Percentiles rank a stretch among this genome's conserved stretches.
phyloP scores from a whole-genome alignment of 257 asterid species.

The Nicotiana tabacum region DNA sequence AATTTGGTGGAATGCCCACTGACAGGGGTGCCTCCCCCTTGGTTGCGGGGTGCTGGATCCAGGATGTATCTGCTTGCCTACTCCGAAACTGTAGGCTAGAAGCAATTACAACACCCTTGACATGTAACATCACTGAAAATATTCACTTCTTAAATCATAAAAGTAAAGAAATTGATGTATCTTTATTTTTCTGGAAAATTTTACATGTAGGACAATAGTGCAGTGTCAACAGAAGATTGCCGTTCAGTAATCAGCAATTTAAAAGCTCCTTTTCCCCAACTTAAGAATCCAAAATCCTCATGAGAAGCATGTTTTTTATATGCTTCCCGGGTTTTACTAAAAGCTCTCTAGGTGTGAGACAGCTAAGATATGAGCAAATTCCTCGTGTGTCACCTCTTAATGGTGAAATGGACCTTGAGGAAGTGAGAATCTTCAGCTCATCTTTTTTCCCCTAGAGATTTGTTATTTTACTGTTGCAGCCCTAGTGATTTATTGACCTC shows the following conservation, averaged over 20 bases:
- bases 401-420: not conserved
- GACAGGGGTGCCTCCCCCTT: not conserved
- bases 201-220: not conserved
- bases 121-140: not conserved
- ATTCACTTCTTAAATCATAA: not conserved
- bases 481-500: not conserved
- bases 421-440: not conserved
- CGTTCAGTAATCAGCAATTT: not conserved
- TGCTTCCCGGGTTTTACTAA: not conserved
- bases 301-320: not conserved
- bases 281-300: not conserved
- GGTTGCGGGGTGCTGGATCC: not conserved
- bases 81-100: not conserved
- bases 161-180: not conserved
- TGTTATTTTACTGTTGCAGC: not conserved
- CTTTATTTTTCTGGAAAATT: slow-evolving; percentile 2
- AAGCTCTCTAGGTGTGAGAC: not conserved
- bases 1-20: not conserved
- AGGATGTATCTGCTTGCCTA: not conserved
- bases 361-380: not conserved
- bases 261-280: not conserved
- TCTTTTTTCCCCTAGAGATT: not conserved
- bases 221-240: not conserved
- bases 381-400: not conserved
- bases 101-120: slow-evolving; percentile 1